phyloP scores from a whole-genome alignment of 257 asterid species.

The Nicotiana tabacum region DNA sequence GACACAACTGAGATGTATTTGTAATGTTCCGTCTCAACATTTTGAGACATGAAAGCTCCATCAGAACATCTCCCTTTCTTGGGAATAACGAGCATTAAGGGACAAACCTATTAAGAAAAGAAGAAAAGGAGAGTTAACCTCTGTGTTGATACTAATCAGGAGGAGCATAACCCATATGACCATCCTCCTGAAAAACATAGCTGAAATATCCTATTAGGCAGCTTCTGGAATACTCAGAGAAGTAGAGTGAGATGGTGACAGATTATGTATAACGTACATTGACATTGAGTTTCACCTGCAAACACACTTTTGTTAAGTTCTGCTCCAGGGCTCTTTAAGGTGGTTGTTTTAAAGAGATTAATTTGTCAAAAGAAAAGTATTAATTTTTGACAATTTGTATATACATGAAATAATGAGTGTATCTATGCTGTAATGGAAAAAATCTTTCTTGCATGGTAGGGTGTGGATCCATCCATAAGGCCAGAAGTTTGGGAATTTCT shows the following conservation, averaged over 20 bases:
- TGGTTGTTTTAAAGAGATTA: not conserved
- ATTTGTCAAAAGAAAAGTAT: not conserved
- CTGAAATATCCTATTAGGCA: not conserved
- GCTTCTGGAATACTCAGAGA: conserved; percentile 2
- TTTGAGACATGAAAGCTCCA: not conserved
- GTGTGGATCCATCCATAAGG: conserved; percentile 94
- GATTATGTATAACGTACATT: not conserved
- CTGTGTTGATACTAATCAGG: not conserved
- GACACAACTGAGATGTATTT: not conserved
- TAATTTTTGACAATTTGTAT: not conserved
- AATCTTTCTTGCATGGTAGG: conserved; percentile 43
- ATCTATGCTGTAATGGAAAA: not conserved
- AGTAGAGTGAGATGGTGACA: conserved; percentile 2
- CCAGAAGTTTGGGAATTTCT: conserved; percentile 99
- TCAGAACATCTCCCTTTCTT: not conserved
- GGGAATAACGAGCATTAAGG: not conserved
- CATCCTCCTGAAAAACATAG: not conserved
- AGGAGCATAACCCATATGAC: not conserved
- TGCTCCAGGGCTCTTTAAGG: not conserved
- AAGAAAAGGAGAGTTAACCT: not conserved
- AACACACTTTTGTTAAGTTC: not conserved
- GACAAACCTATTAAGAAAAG: conserved; percentile 3
- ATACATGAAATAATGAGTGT: conserved; percentile 10
- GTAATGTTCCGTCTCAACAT: not conserved
- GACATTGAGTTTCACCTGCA: not conserved